Evolutionary conservation across 768 basidiomycete genomes (phyloP), one percentile per base, ranked within the genome.

Genomic region (Tremella yokohamensis): DNA sequence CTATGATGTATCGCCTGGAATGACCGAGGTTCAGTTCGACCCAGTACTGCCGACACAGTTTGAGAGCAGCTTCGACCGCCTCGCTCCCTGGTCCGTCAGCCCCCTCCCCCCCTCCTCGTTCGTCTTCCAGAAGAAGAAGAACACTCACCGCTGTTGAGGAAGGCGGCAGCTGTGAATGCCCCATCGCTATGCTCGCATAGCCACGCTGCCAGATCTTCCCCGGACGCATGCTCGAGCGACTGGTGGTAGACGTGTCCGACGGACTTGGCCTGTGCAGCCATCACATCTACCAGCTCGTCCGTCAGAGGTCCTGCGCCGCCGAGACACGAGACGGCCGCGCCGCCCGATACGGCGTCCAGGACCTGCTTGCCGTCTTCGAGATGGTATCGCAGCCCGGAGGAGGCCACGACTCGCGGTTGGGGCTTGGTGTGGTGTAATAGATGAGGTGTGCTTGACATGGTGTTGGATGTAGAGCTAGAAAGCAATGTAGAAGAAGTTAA

Each of bases 151-250:
- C 42, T 45, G 42, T 15, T 18, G 7, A 45, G 22, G 22, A 45
- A 45, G 22, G 42, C 22, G 42, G 42, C 42, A 8, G n/a, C 22
- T 45, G n/a, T n/a, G 42, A 45, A 45, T 4, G 42, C 42, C 6
- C 42, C 42, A 15, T 45, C 42, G 22, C 42, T 45, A 8, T 45
- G n/a, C 42, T n/a, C 7, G 22, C n/a, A 22, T n/a, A 45, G 15
- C n/a, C 22, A 45, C 42, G n/a, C 22, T 45, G 22, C 42, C 6
- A 45, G 22, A 18, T 45, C 42, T 16, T n/a, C 42, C 7, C n/a
- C 42, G 6, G 42, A 22, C 42, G 4, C 6, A 22, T 22, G 83
- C 52, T 61, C 80, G 60, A n/a, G 20, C 22, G 44, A 19, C 26
- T 47, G 19, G 4, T 9, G 22, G 15, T 26, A 6, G 19, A 15